Percentiles rank a stretch among this genome's conserved stretches.
These are phyloP conservation scores for Oryza punctata DNA, from an alignment of 176 grass and related monocot genomes.

Conservation along the genomic window DNA sequence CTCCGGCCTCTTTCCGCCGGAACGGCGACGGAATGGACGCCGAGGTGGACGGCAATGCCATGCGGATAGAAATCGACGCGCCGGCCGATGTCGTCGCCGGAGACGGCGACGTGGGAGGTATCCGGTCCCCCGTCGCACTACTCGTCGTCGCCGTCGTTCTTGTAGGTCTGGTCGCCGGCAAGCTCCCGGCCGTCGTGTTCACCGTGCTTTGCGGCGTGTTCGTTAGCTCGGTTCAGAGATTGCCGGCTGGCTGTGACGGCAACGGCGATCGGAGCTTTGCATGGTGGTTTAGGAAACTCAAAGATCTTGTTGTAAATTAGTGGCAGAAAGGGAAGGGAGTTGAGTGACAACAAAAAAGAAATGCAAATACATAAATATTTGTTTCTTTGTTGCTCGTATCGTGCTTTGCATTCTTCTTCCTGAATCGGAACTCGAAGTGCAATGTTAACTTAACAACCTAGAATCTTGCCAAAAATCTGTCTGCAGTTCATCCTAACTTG, in stretches of 20 bases:
- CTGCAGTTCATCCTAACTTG: neutral
- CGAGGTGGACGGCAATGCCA: neutral
- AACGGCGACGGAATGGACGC: neutral
- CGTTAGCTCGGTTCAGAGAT: slow-evolving; percentile 29
- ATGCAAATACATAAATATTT: neutral
- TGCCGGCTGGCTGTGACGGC: neutral
- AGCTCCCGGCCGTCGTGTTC: slow-evolving; percentile 53
- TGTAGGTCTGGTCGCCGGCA: slow-evolving; percentile 68
- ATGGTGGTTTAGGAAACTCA: neutral
- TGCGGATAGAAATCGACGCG: neutral
- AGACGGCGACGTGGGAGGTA: neutral
- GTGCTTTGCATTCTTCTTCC: neutral
- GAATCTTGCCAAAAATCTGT: neutral
- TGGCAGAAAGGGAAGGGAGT: neutral
- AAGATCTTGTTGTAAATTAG: slow-evolving; percentile 40
- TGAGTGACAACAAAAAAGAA: neutral
- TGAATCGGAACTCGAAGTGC: slow-evolving; percentile 7
- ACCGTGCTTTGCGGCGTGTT: slow-evolving; percentile 51
- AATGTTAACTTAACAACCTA: slow-evolving; percentile 1
- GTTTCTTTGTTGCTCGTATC: neutral
- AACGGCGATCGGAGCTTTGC: neutral
- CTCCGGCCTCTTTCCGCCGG: neutral
- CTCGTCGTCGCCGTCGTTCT: slow-evolving; percentile 46
- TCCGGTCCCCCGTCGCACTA: slow-evolving; percentile 29
- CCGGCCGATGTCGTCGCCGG: neutral